These are phyloP conservation scores for Fusarium sp. DNA, from an alignment of 2,329 filamentous ascomycete species.

Conservation along the genomic window DNA sequence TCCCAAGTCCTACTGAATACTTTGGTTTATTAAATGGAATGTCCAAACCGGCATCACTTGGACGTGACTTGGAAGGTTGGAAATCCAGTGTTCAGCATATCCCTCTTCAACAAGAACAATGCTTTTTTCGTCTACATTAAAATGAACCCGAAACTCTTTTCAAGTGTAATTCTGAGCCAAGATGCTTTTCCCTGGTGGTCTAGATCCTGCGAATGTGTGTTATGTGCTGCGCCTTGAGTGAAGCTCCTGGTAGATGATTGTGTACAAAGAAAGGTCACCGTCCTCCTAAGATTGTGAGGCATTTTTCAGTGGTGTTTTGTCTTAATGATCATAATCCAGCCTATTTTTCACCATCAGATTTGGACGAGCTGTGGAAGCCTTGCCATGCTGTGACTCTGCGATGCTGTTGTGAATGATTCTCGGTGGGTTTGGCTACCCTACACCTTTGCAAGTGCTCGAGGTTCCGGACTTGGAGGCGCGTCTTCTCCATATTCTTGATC, in stretches of 20 bases:
- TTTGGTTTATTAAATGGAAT: background rate
- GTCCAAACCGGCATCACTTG: background rate
- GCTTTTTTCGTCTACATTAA: background rate
- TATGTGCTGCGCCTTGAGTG: background rate
- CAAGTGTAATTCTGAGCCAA: background rate
- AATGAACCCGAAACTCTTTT: background rate
- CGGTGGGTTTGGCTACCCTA: background rate
- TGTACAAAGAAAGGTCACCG: background rate
- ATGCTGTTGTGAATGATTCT: background rate
- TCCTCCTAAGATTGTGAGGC: background rate
- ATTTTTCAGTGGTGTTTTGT: background rate
- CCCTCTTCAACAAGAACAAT: background rate
- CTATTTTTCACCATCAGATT: rapidly evolving
- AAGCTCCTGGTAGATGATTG: background rate
- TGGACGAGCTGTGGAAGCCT: background rate
- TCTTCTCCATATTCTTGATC: background rate
- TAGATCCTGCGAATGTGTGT: background rate
- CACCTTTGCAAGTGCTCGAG: background rate
- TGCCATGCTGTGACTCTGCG: background rate
- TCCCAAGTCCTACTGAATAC: background rate
- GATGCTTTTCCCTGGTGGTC: background rate
- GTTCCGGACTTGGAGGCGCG: background rate
- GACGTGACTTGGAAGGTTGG: background rate
- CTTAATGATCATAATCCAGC: background rate
- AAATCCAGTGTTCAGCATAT: background rate